Evolutionary conservation across 1,284 basidiomycete species (phyloP), one percentile per base, ranked within the genome.

Genomic region (Ganoderma sp.): DNA sequence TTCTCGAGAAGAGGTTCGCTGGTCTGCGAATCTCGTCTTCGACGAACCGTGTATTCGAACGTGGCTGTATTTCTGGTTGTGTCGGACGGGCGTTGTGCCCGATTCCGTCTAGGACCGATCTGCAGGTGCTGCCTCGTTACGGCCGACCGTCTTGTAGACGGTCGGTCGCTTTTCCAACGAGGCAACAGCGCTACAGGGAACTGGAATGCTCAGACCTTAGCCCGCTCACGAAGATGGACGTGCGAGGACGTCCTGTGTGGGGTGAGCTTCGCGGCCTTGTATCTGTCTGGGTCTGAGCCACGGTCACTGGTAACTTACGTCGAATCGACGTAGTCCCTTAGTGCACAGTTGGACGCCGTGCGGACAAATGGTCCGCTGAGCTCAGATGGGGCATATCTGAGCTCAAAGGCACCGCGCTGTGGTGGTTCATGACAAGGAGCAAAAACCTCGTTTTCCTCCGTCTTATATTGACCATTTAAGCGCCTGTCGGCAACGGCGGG

Each of bases 201-300:
- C 34, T 57, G 28, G 54, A 57, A 57, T 28, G 42, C 60, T 39
- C 45, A 43, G 42, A 56, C 37, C 57, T 61, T 63, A 48, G 61
- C 25, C 42, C 67, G 68, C 59, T 25, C 66, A 64, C 61, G 48
- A 67, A 22, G 61, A 62, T 22, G 45, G 45, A 48, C 10, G 45
- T 48, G 45, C 45, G n/a, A 48, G 45, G 45, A 48, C 45, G 45
- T 25, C 39, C 67, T 39, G 43, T 67, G 19, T 58, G 58, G 15
- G 4, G 37, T 59, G 58, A 59, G 37, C 58, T 14, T 14, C 58
- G 58, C 58, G 37, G 58, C 58, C 58, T 59, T 59, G 10, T 41
- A 43, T 28, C 64, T 65, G 56, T 58, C 64, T 61, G 58, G 41
- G 58, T 17, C 34, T 52, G 58, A n/a, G 37, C 37, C n/a, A n/a